These are phyloP conservation scores for Auricularia cornea DNA, from an alignment of 768 basidiomycete genomes.

Conservation along the genomic window DNA sequence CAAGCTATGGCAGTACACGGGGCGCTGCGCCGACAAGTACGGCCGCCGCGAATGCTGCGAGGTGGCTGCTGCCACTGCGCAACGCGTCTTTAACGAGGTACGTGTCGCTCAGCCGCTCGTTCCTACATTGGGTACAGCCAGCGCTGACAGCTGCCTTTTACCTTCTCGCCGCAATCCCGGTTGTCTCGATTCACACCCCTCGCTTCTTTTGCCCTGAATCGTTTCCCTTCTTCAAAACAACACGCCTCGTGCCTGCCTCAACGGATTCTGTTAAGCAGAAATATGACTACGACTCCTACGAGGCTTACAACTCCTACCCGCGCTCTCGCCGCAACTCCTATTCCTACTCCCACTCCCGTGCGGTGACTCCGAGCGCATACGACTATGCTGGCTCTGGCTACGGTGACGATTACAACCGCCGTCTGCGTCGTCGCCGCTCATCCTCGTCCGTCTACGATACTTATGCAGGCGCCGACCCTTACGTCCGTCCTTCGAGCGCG, in stretches of 20 bases:
- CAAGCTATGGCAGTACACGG: conserved; percentile 45
- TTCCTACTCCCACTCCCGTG: not conserved
- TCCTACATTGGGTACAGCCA: not conserved
- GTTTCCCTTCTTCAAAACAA: too few relatives aligned
- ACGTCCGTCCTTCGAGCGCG: not conserved
- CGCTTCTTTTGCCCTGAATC: too few relatives aligned
- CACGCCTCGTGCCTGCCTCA: too few relatives aligned
- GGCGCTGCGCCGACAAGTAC: conserved; percentile 36
- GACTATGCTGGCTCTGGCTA: not conserved
- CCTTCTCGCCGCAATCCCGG: not conserved
- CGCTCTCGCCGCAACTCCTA: not conserved
- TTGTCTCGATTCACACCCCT: too few relatives aligned
- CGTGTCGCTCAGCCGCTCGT: not conserved
- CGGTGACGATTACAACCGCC: not conserved
- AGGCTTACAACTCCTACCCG: not conserved
- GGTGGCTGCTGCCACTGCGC: conserved; percentile 60
- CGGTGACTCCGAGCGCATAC: not conserved
- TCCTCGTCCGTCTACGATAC: not conserved
- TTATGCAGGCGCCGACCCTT: not conserved
- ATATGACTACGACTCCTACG: conserved; percentile 1
- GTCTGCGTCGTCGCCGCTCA: not conserved
- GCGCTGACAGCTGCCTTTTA: not conserved
- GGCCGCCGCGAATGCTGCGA: conserved; percentile 47
- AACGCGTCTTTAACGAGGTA: conserved; percentile 49
- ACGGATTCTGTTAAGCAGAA: not conserved